Percentiles rank a stretch among this genome's conserved stretches.
These are phyloP conservation scores for Pythium sukuiense DNA, from an alignment of 352 stramenopile species.

Conservation along the genomic window DNA sequence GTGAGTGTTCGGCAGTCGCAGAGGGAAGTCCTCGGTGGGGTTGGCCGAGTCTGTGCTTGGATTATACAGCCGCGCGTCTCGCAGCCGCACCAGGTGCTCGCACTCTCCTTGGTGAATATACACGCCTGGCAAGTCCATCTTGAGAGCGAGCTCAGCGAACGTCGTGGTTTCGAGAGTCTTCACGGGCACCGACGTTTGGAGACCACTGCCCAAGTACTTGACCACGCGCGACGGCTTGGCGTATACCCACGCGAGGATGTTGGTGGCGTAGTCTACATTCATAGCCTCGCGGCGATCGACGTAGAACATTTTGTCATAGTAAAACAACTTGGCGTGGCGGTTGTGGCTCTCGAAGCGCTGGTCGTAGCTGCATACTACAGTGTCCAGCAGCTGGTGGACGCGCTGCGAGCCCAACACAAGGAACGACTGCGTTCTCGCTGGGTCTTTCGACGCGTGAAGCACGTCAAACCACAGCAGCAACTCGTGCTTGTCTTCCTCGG, in stretches of 20 bases:
- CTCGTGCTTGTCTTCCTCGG: slow-evolving; percentile 24
- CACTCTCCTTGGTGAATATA: slow-evolving; percentile 82
- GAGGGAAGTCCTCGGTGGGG: slow-evolving; percentile 40
- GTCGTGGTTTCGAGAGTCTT: slow-evolving; percentile 37
- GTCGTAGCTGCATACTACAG: slow-evolving; percentile 66
- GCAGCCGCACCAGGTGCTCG: slow-evolving; percentile 66
- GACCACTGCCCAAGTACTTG: slow-evolving; percentile 28
- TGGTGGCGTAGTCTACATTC: slow-evolving; percentile 52
- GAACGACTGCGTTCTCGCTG: slow-evolving; percentile 67
- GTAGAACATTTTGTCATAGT: slow-evolving; percentile 65
- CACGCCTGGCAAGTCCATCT: slow-evolving; percentile 55
- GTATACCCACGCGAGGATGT: slow-evolving; percentile 58
- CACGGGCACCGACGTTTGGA: background rate
- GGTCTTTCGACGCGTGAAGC: slow-evolving; percentile 68
- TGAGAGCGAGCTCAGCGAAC: slow-evolving; percentile 48
- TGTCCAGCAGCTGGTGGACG: slow-evolving; percentile 54
- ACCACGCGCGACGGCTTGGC: slow-evolving; percentile 34
- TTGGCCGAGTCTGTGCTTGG: slow-evolving; percentile 37
- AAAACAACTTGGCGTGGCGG: slow-evolving; percentile 53
- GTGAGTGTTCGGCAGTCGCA: slow-evolving; percentile 59
- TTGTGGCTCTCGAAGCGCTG: slow-evolving; percentile 47
- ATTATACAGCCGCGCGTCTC: slow-evolving; percentile 62
- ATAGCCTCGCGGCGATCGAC: slow-evolving; percentile 40
- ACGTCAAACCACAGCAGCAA: slow-evolving; percentile 72
- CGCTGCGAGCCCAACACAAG: slow-evolving; percentile 60